Base-by-base conservation (phyloP, 2,329 filamentous ascomycete species). In the Chaetomium globosum region DNA sequence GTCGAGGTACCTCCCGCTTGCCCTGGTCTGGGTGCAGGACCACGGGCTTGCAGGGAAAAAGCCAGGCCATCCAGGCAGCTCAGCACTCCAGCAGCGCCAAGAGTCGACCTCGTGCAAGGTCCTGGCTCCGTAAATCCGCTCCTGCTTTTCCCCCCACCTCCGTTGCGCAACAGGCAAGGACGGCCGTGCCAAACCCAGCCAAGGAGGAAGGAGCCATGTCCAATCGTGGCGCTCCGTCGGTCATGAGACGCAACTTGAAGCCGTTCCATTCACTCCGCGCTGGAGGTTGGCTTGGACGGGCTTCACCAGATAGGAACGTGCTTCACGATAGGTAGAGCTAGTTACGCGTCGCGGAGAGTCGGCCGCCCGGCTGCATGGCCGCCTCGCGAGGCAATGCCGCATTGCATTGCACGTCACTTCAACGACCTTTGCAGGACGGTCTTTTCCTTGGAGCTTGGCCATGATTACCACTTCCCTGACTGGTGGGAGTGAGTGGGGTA, bases 21-120 rank as follows among this genome's bases (percentile, higher is more conserved):
- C 67, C 69, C 65, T 68, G 68, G 64, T 66, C 68, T 60, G 61
- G 60, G 64, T 36, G 33, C 69, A 69, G 68, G 62, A 67, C 67
- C 65, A 62, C 63, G 55, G 48, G 36, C 63, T 61, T 64, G 68
- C 69, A 70, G 67, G 69, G 68, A 26, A 56, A 61, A 51, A 60
- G 52, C 63, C 61, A 64, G 67, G 63, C 64, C 58, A 62, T 33
- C 64, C 60, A 65, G 65, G 67, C 66, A 71, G 67, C 67, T 66
- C 65, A 63, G 31, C 65, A 65, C 28, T 59, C 55, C 26, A 26
- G 62, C 33, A 49, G 16, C 23, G 67, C 67, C 64, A 66, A 66
- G 64, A 66, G 56, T 53, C 63, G 62, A 61, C 63, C 28, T 43
- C 31, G 63, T 65, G 66, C 69, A 66, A 67, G 69, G 66, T 61